Conservation (phyloP, 2,329 filamentous ascomycete species). For the Aspergillus thermomutatus region DNA sequence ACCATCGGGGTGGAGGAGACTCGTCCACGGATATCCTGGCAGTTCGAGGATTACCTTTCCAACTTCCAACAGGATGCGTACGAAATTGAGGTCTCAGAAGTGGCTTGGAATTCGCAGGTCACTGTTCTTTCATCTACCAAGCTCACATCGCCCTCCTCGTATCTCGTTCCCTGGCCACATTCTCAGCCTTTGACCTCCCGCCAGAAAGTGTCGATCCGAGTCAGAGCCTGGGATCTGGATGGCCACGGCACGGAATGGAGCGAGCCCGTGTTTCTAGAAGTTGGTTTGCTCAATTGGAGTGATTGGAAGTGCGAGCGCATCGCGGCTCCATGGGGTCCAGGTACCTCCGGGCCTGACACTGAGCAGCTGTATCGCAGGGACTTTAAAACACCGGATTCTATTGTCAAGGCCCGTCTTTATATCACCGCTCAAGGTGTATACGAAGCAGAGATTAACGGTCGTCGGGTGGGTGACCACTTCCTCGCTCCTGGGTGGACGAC, state of each 20-base stretch:
- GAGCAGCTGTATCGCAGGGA: background rate
- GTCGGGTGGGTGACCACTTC: conserved; percentile 39
- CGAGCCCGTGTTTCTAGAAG: too few relatives aligned
- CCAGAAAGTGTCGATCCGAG: too few relatives aligned
- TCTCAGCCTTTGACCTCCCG: too few relatives aligned
- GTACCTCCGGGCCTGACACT: background rate
- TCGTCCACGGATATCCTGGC: background rate
- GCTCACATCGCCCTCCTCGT: too few relatives aligned
- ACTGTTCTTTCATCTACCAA: too few relatives aligned
- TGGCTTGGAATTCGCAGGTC: too few relatives aligned
- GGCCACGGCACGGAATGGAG: too few relatives aligned
- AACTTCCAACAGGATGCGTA: background rate
- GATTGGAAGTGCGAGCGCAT: conserved; percentile 1
- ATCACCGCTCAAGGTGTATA: conserved; percentile 48
- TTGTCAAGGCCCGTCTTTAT: conserved; percentile 36
- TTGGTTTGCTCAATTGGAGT: too few relatives aligned
- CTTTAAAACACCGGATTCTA: too few relatives aligned
- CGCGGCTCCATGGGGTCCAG: background rate
- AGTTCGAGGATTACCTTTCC: background rate
- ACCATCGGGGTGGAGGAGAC: conserved; percentile 1
- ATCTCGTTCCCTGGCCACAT: too few relatives aligned
- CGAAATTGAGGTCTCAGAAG: too few relatives aligned
- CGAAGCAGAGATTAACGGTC: conserved; percentile 47
- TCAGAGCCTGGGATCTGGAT: too few relatives aligned
- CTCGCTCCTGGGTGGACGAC: conserved; percentile 50